These are phyloP conservation scores for Pouteria glomerata DNA, from an alignment of 148 eudicot species.

Conservation along the genomic window DNA sequence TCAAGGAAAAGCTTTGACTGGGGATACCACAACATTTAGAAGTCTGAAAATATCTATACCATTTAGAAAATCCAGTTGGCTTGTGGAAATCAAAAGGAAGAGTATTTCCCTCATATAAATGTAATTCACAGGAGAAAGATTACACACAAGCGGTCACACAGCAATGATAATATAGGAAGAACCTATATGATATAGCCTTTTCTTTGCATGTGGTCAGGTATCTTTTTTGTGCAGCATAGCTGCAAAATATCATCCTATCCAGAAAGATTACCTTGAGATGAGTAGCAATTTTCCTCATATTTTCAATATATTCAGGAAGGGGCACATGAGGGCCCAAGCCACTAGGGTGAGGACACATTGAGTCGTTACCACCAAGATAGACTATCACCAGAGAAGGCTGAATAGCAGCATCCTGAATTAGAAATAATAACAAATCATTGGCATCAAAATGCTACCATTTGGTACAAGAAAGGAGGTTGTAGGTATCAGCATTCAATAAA, in stretches of 20 bases:
- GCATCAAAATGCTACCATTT: background rate
- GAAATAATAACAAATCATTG: background rate
- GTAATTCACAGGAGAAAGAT: background rate
- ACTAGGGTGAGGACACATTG: constrained; percentile 35
- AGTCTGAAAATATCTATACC: background rate
- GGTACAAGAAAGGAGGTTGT: background rate
- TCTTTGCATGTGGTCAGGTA: background rate
- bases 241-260: background rate
- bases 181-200: background rate
- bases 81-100: background rate
- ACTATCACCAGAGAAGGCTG: constrained; percentile 63
- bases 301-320: constrained; percentile 52
- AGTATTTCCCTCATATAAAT: background rate
- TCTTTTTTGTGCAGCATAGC: background rate
- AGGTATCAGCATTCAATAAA: background rate
- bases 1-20: background rate
- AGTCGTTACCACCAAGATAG: constrained; percentile 70
- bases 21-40: background rate
- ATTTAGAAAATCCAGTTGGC: background rate
- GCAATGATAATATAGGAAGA: background rate
- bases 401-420: constrained; percentile 34
- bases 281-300: constrained; percentile 54
- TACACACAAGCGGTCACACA: background rate
- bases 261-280: constrained; percentile 43
- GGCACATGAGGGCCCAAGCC: constrained; percentile 65